Evolutionary conservation across 1,139 yeast genomes (phyloP).

Genomic region (Saccharomycopsis hybrid): DNA sequence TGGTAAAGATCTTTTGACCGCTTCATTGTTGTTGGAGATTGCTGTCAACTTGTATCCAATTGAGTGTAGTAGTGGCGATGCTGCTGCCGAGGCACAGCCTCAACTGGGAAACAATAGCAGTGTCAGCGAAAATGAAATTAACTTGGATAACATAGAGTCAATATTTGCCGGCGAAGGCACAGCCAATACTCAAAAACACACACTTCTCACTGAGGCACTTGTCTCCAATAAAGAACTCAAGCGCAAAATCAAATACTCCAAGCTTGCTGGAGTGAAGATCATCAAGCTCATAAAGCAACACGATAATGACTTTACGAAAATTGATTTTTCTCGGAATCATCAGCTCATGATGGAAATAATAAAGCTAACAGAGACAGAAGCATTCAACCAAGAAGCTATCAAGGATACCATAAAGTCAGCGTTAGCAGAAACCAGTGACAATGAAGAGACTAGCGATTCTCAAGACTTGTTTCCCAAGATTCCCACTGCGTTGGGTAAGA

Average conservation of each 20-base stretch:
- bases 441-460: background rate
- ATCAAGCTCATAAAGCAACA: background rate
- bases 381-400: background rate
- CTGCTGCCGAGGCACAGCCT: background rate
- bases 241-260: slow-evolving; percentile 10
- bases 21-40: slow-evolving; percentile 14
- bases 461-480: background rate
- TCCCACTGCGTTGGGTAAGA: background rate
- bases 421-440: background rate
- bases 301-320: background rate
- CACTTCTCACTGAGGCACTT: background rate
- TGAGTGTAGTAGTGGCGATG: background rate
- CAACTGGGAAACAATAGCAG: background rate
- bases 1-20: slow-evolving; percentile 6
- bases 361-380: background rate
- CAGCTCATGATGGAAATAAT: background rate
- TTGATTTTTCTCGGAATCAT: background rate
- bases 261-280: slow-evolving; percentile 11
- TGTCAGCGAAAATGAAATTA: slow-evolving; percentile 1
- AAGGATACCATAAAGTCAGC: slow-evolving; percentile 4
- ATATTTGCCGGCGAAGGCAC: background rate
- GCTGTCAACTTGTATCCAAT: slow-evolving; percentile 1
- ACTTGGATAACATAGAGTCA: slow-evolving; percentile 12
- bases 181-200: background rate
- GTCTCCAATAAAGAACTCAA: slow-evolving; percentile 8